Base-by-base conservation (phyloP, 192 early-diverging fungal species). In the Coemansia sp. region DNA sequence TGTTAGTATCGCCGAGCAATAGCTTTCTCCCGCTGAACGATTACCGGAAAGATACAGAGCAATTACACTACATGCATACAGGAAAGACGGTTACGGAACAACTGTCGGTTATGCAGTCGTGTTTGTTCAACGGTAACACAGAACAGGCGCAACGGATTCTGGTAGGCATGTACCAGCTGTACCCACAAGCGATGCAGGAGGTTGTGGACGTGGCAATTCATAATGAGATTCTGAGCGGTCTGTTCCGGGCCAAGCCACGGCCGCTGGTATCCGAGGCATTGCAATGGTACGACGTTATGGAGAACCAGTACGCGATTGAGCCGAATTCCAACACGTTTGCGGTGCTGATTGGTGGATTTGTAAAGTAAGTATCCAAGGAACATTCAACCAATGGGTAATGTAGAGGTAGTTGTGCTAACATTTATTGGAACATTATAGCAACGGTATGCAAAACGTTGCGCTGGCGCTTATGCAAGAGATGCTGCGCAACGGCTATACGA, bases 191-290 rank as follows among this genome's bases (percentile, higher is more conserved):
- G 51, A 90, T 92, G 90, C 63, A 78, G 35, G 75, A 88, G 26
- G 70, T 86, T 12, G 86, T 84, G 4, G 88, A 92, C 38, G 88
- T 85, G 12, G 74, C 82, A 13, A 76, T 94, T 41, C 85, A 94
- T 69, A 97, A 97, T 69, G 85, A 89, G 35, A 91, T 97, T 32
- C 72, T 97, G n/a, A 85, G 88, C 50, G 88, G 86, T 9, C 84
- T 90, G 49, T 68, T 89, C 52, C 67, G 69, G n/a, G 81, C 65
- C 23, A 58, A 72, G 53, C 82, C 85, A 3, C 69, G 58, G 12
- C 85, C 89, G 22, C 55, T 80, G 29, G 83, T 82, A 23, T 72
- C 75, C 12, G 74, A 82, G 35, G 88, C 89, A 4, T 62, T 89
- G 19, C 71, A 84, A 37, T 93, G 93, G 95, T 92, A 88, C 66